Percentiles rank a stretch among this genome's conserved stretches.
Conservation (phyloP, 768 basidiomycete genomes). For the Sarcodon sp. region DNA sequence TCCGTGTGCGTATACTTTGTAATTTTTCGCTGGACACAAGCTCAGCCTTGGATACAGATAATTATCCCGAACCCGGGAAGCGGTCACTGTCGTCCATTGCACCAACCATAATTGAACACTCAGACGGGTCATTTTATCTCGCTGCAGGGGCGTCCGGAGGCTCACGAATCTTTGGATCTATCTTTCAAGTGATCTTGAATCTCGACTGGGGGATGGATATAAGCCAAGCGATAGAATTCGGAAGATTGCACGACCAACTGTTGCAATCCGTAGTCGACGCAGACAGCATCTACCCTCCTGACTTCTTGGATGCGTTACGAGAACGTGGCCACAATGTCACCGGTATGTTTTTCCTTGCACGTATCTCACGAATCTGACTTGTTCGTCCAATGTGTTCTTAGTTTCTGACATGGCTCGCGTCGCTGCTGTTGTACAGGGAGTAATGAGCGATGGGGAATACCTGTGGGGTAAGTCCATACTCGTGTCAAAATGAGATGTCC, state of each 20-base stretch:
- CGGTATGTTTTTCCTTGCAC: slow-evolving; percentile 23
- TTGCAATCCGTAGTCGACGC: slow-evolving; percentile 49
- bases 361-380: no score
- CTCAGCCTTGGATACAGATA: slow-evolving; percentile 33
- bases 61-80: slow-evolving; percentile 82
- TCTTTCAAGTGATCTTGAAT: slow-evolving; percentile 73
- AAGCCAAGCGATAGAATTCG: slow-evolving; percentile 71
- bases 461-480: slow-evolving; percentile 44
- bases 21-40: neutral
- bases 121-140: slow-evolving; percentile 59
- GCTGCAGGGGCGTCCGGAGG: slow-evolving; percentile 84
- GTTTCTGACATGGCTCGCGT: slow-evolving; percentile 60
- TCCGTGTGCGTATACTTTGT: slow-evolving; percentile 38
- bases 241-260: slow-evolving; percentile 79
- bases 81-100: slow-evolving; percentile 80
- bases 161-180: slow-evolving; percentile 65
- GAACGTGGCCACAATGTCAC: slow-evolving; percentile 61
- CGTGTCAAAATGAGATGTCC: neutral
- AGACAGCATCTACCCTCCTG: slow-evolving; percentile 46
- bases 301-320: slow-evolving; percentile 42
- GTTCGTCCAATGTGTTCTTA: slow-evolving; percentile 8
- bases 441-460: slow-evolving; percentile 34
- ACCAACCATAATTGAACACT: slow-evolving; percentile 70
- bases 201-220: slow-evolving; percentile 74
- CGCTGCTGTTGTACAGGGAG: slow-evolving; percentile 64